Percentiles rank a stretch among this genome's conserved stretches.
Evolutionary conservation across 306 rosid species (phyloP).

Genomic region (Dryas octopetala): DNA sequence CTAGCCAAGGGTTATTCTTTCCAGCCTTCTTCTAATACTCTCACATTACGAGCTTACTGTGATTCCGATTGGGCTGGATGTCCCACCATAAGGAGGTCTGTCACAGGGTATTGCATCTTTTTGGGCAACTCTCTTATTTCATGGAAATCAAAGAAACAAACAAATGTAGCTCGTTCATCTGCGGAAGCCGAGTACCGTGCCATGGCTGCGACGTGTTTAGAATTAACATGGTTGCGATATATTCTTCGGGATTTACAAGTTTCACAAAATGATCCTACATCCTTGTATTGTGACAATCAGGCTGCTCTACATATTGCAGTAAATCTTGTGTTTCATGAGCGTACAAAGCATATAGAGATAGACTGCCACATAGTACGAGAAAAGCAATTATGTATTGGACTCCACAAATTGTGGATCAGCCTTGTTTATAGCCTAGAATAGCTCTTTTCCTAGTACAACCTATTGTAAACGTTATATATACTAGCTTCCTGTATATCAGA

Average conservation of each 20-base stretch:
- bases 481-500: no score
- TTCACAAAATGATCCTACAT: neutral
- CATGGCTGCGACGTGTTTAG: neutral
- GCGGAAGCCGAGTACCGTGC: neutral
- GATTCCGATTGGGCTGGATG: constrained; percentile 2
- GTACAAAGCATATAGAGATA: neutral
- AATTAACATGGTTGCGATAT: constrained; percentile 3
- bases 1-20: neutral
- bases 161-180: neutral
- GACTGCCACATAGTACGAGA: neutral
- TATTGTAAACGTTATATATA: no score
- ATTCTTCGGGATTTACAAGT: neutral
- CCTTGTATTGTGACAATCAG: neutral
- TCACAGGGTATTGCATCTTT: no score
- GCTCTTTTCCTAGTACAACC: no score
- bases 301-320: neutral
- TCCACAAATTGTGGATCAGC: no score
- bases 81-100: neutral
- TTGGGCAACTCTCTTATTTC: neutral
- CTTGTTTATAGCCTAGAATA: no score
- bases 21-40: neutral
- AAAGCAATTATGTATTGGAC: no score
- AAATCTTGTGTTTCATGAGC: neutral
- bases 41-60: neutral
- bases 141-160: neutral